phyloP scores from a whole-genome alignment of 139 green algal species.

The Micractinium sp. region DNA sequence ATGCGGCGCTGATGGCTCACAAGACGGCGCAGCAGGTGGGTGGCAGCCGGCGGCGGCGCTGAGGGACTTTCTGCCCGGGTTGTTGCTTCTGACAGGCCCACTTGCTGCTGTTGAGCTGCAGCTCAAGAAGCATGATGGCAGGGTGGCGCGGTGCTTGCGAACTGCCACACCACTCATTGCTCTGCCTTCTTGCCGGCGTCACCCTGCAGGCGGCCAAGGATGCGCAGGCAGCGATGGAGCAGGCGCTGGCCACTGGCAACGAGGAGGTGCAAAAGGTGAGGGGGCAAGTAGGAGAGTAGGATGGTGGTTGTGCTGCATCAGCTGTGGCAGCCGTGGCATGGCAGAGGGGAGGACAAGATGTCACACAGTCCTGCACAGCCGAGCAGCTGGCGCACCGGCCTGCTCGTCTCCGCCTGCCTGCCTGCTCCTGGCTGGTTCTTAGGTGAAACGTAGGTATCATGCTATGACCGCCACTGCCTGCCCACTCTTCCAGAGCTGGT shows the following conservation, averaged over 20 bases:
- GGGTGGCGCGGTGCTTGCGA: too few relatives aligned
- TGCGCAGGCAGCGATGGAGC: constrained; percentile 37
- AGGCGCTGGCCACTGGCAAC: constrained; percentile 21
- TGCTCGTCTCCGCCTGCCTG: too few relatives aligned
- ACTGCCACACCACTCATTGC: not conserved
- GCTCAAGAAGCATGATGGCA: not conserved
- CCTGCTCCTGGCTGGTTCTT: not conserved
- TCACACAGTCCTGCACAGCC: not conserved
- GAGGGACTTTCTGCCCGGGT: not conserved
- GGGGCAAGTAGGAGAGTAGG: not conserved
- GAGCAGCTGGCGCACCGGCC: too few relatives aligned
- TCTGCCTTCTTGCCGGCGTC: not conserved
- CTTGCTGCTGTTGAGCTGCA: not conserved
- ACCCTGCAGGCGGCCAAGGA: constrained; percentile 33
- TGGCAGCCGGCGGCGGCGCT: not conserved
- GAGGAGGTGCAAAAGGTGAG: constrained; percentile 35
- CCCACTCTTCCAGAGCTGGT: not conserved
- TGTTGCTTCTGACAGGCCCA: not conserved
- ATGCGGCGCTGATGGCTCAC: constrained; percentile 36
- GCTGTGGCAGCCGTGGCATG: not conserved
- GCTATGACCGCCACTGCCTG: not conserved
- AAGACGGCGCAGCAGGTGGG: constrained; percentile 38
- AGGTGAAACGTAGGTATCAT: not conserved
- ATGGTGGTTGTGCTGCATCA: not conserved
- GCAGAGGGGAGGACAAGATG: not conserved